Conservation (phyloP, 805 yeast genomes). For the Jamesozyma gamospora region DNA sequence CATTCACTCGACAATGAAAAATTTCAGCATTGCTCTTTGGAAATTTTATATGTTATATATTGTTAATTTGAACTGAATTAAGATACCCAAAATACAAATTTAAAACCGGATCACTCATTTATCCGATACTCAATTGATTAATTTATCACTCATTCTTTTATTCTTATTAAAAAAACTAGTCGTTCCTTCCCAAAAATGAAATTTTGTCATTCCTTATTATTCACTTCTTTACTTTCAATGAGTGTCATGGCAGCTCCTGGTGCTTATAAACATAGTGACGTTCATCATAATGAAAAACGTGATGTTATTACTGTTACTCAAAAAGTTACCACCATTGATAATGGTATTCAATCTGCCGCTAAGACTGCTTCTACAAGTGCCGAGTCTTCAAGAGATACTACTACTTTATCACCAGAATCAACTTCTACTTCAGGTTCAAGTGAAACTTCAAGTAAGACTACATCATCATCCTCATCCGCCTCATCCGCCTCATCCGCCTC, state of each 20-base stretch:
- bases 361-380: slow-evolving; percentile 2
- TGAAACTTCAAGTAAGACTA: slow-evolving; percentile 8
- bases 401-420: slow-evolving; percentile 9
- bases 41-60: no score
- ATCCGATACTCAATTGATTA: background rate
- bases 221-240: slow-evolving; percentile 13
- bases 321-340: slow-evolving; percentile 22
- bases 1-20: no score
- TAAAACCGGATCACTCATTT: no score
- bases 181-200: slow-evolving; percentile 8
- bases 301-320: slow-evolving; percentile 26
- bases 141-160: background rate
- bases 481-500: background rate
- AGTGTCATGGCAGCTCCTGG: slow-evolving; percentile 16
- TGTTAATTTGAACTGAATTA: no score
- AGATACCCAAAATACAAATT: no score
- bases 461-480: slow-evolving; percentile 12
- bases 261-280: slow-evolving; percentile 10
- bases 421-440: slow-evolving; percentile 7
- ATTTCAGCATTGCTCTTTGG: no score
- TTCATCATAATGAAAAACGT: slow-evolving; percentile 18
- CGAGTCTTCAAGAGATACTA: background rate
- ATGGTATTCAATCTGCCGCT: slow-evolving; percentile 5
- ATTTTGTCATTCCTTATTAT: slow-evolving; percentile 9
- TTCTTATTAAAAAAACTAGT: background rate